Conservation (phyloP, 768 basidiomycete species). For the Lepiota venenata region DNA sequence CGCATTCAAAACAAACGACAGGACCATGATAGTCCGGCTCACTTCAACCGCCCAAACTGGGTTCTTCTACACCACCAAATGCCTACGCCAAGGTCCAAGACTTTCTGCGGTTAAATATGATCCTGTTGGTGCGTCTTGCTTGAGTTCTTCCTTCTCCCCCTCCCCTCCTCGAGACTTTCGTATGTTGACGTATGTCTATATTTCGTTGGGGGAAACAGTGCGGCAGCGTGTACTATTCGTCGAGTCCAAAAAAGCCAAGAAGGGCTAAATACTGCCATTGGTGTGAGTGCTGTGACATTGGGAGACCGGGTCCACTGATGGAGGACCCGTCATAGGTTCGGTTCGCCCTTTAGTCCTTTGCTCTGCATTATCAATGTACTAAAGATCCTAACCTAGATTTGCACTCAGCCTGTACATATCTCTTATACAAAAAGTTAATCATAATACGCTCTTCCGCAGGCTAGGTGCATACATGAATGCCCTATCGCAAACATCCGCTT, state of each 20-base stretch:
- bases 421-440: too few species aligned
- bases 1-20: conserved; percentile 25
- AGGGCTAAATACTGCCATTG: conserved; percentile 22
- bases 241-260: conserved; percentile 74
- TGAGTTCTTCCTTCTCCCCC: background rate
- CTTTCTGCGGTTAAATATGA: conserved; percentile 93
- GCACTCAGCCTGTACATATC: too few species aligned
- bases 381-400: too few species aligned
- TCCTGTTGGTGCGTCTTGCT: conserved; percentile 59
- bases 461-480: too few species aligned
- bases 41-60: conserved; percentile 92
- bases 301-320: too few species aligned
- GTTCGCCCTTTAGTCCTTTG: too few species aligned
- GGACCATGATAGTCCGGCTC: conserved; percentile 82
- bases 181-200: background rate
- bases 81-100: conserved; percentile 71
- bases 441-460: too few species aligned
- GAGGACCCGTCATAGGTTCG: too few species aligned
- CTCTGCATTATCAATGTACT: too few species aligned
- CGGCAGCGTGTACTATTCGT: conserved; percentile 74
- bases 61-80: conserved; percentile 84
- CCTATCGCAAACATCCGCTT: too few species aligned
- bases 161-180: background rate
- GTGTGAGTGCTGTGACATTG: too few species aligned
- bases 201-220: conserved; percentile 35